These are phyloP conservation scores for Mychonastes homosphaera DNA, from an alignment of 139 green algal genomes.

Conservation along the genomic window DNA sequence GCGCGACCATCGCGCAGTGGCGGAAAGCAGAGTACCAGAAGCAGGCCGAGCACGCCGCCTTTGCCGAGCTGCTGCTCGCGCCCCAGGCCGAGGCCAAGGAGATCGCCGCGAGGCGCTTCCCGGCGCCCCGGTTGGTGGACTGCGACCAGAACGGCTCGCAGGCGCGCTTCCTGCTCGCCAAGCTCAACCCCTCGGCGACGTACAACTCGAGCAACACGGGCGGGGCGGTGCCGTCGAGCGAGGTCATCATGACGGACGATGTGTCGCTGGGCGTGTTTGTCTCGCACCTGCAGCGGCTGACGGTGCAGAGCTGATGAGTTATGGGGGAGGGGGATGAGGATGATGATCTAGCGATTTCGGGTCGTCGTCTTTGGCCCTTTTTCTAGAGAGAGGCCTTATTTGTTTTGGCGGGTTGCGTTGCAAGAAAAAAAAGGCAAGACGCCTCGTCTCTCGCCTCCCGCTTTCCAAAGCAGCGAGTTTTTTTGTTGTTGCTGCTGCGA, in stretches of 20 bases:
- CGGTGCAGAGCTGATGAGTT: conserved; percentile 71
- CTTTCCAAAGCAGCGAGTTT: too few species aligned
- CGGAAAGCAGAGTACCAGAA: conserved; percentile 78
- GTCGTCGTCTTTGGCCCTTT: too few species aligned
- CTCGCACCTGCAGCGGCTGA: conserved; percentile 84
- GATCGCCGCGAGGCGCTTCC: conserved; percentile 73
- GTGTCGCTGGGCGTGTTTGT: conserved; percentile 84
- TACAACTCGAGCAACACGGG: conserved; percentile 62
- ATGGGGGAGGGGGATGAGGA: conserved; percentile 1
- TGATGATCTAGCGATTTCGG: too few species aligned
- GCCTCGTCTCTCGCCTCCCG: too few species aligned
- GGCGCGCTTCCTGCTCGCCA: conserved; percentile 93
- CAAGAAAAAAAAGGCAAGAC: too few species aligned
- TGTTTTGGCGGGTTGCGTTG: too few species aligned
- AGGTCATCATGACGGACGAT: conserved; percentile 98
- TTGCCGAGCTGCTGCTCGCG: conserved; percentile 73
- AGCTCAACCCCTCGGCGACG: conserved; percentile 90
- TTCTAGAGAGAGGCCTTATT: too few species aligned
- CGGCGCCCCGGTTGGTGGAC: conserved; percentile 82
- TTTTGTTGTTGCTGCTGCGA: too few species aligned
- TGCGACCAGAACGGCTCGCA: conserved; percentile 93
- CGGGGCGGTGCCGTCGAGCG: conserved; percentile 27
- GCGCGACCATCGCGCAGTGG: conserved; percentile 81
- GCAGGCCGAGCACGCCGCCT: conserved; percentile 81
- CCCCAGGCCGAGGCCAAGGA: conserved; percentile 43